Base-by-base conservation (phyloP, 2,329 filamentous ascomycete genomes). In the Helotiales sp. region DNA sequence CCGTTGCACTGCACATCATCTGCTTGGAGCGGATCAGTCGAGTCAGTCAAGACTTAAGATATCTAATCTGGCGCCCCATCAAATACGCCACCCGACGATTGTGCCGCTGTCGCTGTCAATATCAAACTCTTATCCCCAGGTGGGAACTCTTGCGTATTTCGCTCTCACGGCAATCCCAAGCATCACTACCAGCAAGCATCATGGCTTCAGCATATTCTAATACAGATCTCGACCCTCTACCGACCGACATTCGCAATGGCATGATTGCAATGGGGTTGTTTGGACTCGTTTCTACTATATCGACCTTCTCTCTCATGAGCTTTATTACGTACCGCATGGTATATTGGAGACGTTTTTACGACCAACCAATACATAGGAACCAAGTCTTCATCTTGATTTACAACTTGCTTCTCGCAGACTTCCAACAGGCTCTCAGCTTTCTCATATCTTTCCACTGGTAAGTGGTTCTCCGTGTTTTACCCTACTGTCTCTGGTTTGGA, bases 191-290 rank as follows among this genome's bases (percentile, higher is more conserved):
- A n/a, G n/a, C n/a, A n/a, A n/a, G n/a, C n/a, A n/a, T n/a, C n/a
- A 51, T 51, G 46, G 58, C 42, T 19, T 47, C 24, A 10, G 36
- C 22, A n/a, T 49, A 52, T 30, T 53, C 58, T 12, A 60, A 30
- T 13, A 54, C 49, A 67, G 98, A 98, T 73, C 79, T 98, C 9
- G 90, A 96, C 70, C 93, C 93, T 10, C 79, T 99, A n/a, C 95
- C 95, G 1, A 84, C 88, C 17, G 92, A 97, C 51, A 87, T 98
- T 55, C 90, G 93, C 17, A 80, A 89, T 66, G 95, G 98, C 70
- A 86, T 99, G 64, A 84, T 96, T 27, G 89, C 93, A 15, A 75
- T 82, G 55, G 73, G 78, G 24, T 63, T 69, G 27, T 67, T 81
- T 25, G 79, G 75, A 15, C 71, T 79, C 38, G 57, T 81, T 7